Evolutionary conservation across 306 rosid species (phyloP).

Genomic region (Pterocarpus santalinus): DNA sequence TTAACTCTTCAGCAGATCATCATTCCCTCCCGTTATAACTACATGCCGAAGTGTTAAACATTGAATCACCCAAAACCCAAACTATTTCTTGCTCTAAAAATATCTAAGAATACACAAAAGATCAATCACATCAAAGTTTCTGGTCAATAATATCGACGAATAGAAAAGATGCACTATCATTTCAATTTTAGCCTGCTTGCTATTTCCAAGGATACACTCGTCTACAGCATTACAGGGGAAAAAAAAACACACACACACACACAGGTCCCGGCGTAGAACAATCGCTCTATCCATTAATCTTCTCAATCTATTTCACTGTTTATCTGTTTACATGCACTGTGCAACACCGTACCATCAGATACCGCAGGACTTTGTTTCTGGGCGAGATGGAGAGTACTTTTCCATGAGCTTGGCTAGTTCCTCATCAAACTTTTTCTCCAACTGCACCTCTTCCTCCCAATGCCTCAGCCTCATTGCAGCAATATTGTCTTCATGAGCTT

Average conservation of each 20-base stretch:
- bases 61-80: too few species aligned
- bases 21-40: too few species aligned
- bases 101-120: not conserved
- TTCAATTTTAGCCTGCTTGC: not conserved
- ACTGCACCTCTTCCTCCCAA: conserved; percentile 64
- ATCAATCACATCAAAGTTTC: not conserved
- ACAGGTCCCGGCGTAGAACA: conserved; percentile 5
- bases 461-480: conserved; percentile 59
- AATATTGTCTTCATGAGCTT: conserved; percentile 58
- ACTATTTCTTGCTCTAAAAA: too few species aligned
- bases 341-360: not conserved
- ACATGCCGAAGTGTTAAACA: too few species aligned
- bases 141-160: not conserved
- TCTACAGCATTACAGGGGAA: not conserved
- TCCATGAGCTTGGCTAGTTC: conserved; percentile 65
- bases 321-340: not conserved
- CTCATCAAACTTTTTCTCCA: conserved; percentile 59
- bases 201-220: not conserved
- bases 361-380: not conserved
- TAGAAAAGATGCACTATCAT: conserved; percentile 16
- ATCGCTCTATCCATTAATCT: not conserved
- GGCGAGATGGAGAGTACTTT: conserved; percentile 54
- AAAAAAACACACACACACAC: not conserved
- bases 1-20: not conserved
- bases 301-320: conserved; percentile 6